Percentiles rank a stretch among this genome's conserved stretches.
phyloP scores from a whole-genome alignment of 2,329 filamentous ascomycete species.

The Pseudogymnoascus verrucosus region DNA sequence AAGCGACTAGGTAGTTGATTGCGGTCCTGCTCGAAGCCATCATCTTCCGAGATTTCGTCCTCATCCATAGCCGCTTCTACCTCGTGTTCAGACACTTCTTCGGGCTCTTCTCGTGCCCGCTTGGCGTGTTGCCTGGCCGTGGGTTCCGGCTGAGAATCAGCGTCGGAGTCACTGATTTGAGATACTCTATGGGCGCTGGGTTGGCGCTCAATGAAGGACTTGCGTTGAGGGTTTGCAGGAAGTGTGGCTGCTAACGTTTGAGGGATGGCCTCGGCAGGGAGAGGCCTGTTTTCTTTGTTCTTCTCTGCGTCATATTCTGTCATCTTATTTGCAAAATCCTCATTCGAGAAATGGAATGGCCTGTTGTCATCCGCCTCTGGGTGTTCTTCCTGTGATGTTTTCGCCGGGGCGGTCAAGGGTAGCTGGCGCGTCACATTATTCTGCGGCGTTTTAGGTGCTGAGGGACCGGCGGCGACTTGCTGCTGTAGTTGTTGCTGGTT shows the following conservation, averaged over 20 bases:
- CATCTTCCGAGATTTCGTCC: conserved; percentile 28
- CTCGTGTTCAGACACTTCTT: neutral
- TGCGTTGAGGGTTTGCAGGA: conserved; percentile 10
- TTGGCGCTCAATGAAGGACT: conserved; percentile 18
- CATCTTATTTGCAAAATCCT: neutral
- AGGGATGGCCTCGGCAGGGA: neutral
- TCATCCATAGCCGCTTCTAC: neutral
- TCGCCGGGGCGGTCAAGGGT: neutral
- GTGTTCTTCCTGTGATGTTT: neutral
- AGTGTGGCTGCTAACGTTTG: neutral
- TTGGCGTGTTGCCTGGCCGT: neutral
- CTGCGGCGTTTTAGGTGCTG: neutral
- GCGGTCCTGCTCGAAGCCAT: conserved; percentile 36
- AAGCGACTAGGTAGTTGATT: conserved; percentile 13
- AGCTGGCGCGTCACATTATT: neutral
- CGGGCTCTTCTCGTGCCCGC: neutral
- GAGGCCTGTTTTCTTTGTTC: conserved; percentile 25
- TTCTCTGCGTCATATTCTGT: conserved; percentile 14
- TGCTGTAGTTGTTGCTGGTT: neutral
- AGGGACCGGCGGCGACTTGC: neutral
- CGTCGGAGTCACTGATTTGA: conserved; percentile 14
- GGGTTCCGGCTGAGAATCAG: conserved; percentile 10
- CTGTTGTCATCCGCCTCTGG: conserved; percentile 2
- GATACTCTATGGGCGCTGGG: conserved; percentile 15
- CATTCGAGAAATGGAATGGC: too few species aligned